Evolutionary conservation across 2,329 filamentous ascomycete species (phyloP), one percentile per base, ranked within the genome.

Genomic region (Fusarium temperatum): DNA sequence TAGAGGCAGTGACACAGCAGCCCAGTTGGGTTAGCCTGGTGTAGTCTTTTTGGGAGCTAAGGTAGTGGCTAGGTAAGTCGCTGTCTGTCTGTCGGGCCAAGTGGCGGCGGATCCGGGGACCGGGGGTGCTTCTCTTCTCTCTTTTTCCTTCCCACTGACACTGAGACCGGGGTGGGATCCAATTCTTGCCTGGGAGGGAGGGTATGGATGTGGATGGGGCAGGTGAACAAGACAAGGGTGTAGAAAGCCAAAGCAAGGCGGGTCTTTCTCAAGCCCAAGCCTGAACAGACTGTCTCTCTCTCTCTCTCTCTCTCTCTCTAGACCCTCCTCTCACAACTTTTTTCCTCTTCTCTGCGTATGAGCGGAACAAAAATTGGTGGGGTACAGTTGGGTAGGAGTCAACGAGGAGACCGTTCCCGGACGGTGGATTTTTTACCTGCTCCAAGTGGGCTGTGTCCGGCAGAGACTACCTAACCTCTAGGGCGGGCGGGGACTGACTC

Each of bases 91-190:
- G 65, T 67, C 60, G 63, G 65, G 64, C 59, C 59, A 69, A 42
- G 74, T 77, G 75, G 75, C 61, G 75, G 71, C 75, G 75, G 75
- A 69, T 77, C 71, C 75, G 75, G 63, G 70, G 70, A 63, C 59
- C 70, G 41, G 66, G 70, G 70, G 53, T 64, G 30, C 26, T 53
- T 35, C 35, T 41, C 24, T 42, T 41, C 24, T 42, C 45, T 48
- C 15, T 22, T 26, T 48, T 47, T 68, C 36, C 58, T 72, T 48
- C 45, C 69, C 32, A 54, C 32, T 28, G 32, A 26, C 30, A 48
- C 50, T 54, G n/a, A 63, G 68, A 72, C 45, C 59, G 59, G 69
- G 72, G 70, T 73, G 57, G 60, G 70, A 64, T 60, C 36, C 36
- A 38, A 38, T 38, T 66, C 39, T 42, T n/a, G 39, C 14, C 6